phyloP scores from a whole-genome alignment of 306 rosid genomes.

The Mimosa pudica region DNA sequence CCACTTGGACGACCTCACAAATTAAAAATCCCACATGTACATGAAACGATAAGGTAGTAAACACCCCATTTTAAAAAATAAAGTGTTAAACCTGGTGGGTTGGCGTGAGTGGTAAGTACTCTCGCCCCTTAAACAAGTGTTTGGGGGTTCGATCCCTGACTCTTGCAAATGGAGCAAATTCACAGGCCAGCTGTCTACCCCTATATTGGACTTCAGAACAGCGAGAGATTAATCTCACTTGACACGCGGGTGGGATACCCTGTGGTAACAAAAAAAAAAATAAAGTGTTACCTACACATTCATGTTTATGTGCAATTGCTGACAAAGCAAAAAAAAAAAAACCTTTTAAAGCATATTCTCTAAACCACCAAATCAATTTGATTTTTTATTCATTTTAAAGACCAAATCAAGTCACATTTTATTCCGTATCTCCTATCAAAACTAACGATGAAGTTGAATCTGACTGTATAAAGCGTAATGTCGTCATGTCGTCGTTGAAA shows the following conservation, averaged over 20 bases:
- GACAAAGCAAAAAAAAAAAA: not conserved
- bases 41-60: too few species aligned
- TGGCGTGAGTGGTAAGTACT: too few species aligned
- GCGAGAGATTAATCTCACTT: too few species aligned
- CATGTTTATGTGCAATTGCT: not conserved
- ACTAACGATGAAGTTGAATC: not conserved
- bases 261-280: too few species aligned
- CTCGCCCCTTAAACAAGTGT: too few species aligned
- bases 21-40: not conserved
- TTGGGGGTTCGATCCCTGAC: too few species aligned
- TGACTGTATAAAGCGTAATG: not conserved
- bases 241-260: too few species aligned
- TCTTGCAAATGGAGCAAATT: too few species aligned
- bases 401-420: constrained; percentile 6
- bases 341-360: not conserved
- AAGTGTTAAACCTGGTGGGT: too few species aligned
- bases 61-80: not conserved
- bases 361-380: not conserved
- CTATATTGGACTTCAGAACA: too few species aligned
- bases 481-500: too few species aligned
- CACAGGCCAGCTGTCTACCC: too few species aligned
- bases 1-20: not conserved
- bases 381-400: not conserved
- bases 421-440: constrained; percentile 3
- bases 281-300: not conserved